Base-by-base conservation (phyloP, 306 rosid species). In the Lotus japonicus region DNA sequence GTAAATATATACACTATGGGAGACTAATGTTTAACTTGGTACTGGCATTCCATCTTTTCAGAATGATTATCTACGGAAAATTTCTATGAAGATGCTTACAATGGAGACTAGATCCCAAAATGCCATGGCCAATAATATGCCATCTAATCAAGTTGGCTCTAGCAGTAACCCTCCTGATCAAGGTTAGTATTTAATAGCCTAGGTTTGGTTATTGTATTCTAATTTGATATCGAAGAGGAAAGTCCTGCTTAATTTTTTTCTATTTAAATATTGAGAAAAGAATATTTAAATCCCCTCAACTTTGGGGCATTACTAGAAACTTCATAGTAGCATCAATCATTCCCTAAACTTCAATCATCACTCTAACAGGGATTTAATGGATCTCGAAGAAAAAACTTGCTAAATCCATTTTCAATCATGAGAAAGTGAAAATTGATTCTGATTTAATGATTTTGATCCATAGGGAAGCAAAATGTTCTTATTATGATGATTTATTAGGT, bases 81-180 rank as follows among this genome's bases (percentile, higher is more conserved):
- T 82, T 51, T 64, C 80, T 45, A 5, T 69, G 75, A 78, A 70
- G 63, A 82, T 82, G 82, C 72, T 77, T 19, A 68, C 77, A 10
- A 81, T 81, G 94, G 96, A 87, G 72, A 73, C 23, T 14, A 87
- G 72, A 76, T 76, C 91, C 54, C 89, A 82, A 81, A 78, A 31
- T 33, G 7, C 82, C 11, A 38, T 71, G 53, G 70, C 70, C 42
- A 85, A 21, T 70, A 58, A 17, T 66, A 80, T 67, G 79, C 18
- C 75, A 45, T 17, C 84, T 68, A 89, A 79, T 80, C 60, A 84
- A 57, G 82, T 48, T 41, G 84, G 84, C 58, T 23, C 80, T 72
- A 71, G 82, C 80, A 86, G 64, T 70, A 79, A 77, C 18, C 86
- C 81, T 53, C 64, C 81, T 0, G 95, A 91, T 67, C 81, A 78